Evolutionary conservation across 2,329 filamentous ascomycete species (phyloP).

Genomic region (Tolypocladium ophioglossoides): DNA sequence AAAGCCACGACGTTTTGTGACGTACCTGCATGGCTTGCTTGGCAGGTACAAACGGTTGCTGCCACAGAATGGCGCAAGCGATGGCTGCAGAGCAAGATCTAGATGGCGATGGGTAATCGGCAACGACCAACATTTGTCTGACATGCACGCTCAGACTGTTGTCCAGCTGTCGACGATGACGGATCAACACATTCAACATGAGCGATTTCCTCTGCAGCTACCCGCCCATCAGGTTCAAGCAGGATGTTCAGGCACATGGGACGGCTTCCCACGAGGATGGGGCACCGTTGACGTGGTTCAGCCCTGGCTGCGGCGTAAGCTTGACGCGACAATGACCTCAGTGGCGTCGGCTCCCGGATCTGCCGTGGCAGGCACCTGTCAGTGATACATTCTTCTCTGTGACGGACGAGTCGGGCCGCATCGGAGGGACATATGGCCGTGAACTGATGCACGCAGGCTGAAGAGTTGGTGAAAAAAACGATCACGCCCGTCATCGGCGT

Average conservation of each 20-base stretch:
- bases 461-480: background rate
- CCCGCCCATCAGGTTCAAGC: no score
- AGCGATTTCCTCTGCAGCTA: background rate
- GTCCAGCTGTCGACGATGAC: no score
- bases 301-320: background rate
- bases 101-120: background rate
- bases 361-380: no score
- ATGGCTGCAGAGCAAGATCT: background rate
- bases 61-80: background rate
- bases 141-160: no score
- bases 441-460: background rate
- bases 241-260: background rate
- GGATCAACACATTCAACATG: background rate
- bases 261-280: background rate
- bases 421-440: background rate
- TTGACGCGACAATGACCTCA: background rate
- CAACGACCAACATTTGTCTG: no score
- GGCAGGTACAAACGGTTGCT: background rate
- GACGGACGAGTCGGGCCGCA: no score
- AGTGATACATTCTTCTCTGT: no score
- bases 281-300: background rate
- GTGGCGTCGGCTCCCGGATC: background rate
- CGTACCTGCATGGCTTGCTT: background rate
- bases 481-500: background rate
- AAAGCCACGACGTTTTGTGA: background rate